A percentile compares a stretch with the other conserved stretches of the same genome.
These are phyloP conservation scores for Tuber magnatum DNA, from an alignment of 495 filamentous ascomycete genomes.

Conservation along the genomic window DNA sequence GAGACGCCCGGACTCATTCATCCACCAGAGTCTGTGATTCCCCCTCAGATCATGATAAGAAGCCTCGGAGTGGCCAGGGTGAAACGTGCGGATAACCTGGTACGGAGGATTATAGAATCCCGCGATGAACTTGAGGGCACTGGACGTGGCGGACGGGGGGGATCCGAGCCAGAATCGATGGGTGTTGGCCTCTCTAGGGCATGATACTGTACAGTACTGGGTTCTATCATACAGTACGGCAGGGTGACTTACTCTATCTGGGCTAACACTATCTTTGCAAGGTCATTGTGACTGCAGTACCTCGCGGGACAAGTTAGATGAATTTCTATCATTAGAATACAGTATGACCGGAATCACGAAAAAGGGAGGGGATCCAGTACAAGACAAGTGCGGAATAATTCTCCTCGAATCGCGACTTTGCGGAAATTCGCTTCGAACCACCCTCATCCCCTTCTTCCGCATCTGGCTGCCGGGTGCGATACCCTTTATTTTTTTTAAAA, in stretches of 20 bases:
- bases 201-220: no score
- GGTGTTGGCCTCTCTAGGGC: neutral
- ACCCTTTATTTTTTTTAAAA: neutral
- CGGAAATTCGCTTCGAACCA: neutral
- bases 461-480: neutral
- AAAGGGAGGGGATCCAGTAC: neutral
- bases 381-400: neutral
- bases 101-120: slow-evolving; percentile 23
- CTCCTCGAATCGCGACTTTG: neutral
- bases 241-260: neutral
- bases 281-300: slow-evolving; percentile 32
- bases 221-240: neutral
- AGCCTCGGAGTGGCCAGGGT: neutral
- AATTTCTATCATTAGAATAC: slow-evolving; percentile 1
- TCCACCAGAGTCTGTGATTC: neutral
- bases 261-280: neutral
- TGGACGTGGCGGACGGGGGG: neutral
- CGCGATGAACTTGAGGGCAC: slow-evolving; percentile 11
- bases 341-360: neutral
- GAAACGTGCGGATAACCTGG: neutral
- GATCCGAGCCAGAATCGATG: neutral
- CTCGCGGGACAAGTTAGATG: slow-evolving; percentile 8
- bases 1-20: neutral
- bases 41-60: neutral
- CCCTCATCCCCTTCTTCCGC: neutral